Percentiles rank a stretch among this genome's conserved stretches.
Conservation (phyloP, 345 rosid species). For the Moricandia moricandioides region DNA sequence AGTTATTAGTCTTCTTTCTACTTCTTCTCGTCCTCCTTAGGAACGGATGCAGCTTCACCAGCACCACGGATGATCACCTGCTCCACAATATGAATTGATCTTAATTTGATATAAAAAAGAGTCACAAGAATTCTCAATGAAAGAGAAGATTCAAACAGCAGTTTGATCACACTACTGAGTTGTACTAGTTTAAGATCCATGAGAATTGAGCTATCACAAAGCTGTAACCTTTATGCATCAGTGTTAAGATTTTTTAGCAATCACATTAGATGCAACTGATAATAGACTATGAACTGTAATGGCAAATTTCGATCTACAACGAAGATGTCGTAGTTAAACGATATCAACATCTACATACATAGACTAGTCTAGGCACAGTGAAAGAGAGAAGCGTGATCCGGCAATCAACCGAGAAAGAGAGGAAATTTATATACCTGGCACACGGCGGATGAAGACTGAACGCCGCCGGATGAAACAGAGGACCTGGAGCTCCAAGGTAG, state of each 20-base stretch:
- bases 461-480: constrained; percentile 59
- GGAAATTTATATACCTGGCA: constrained; percentile 50
- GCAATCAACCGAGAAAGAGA: neutral
- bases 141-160: neutral
- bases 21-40: constrained; percentile 53
- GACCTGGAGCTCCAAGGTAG: constrained; percentile 63
- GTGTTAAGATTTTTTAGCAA: neutral
- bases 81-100: neutral
- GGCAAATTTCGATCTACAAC: neutral
- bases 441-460: constrained; percentile 74
- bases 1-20: constrained; percentile 33
- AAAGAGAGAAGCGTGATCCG: neutral
- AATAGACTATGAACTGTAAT: neutral
- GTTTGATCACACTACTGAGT: neutral
- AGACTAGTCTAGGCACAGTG: neutral
- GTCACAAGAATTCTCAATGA: neutral
- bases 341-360: neutral
- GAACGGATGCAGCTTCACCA: constrained; percentile 43
- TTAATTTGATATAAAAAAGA: neutral
- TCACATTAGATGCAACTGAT: neutral
- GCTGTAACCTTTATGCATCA: neutral
- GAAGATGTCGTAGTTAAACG: neutral
- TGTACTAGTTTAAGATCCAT: neutral
- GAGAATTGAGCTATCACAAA: neutral
- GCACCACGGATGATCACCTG: constrained; percentile 54